These are phyloP conservation scores for Hypsizygus marmoreus DNA, from an alignment of 768 basidiomycete species.

Conservation along the genomic window DNA sequence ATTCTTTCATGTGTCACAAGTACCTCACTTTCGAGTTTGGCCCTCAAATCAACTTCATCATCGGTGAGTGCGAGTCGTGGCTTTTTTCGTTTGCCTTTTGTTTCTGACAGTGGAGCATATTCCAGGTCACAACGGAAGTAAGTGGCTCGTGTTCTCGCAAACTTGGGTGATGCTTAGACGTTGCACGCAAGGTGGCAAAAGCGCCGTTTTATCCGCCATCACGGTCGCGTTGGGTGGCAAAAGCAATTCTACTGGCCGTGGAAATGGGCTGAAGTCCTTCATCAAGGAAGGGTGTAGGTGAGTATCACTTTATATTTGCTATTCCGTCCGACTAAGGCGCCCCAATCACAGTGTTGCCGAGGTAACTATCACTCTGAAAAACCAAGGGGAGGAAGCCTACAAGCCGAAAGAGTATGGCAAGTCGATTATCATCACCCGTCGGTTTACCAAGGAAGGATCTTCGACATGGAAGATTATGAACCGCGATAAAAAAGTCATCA, in stretches of 20 bases:
- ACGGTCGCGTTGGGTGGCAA: constrained; percentile 94
- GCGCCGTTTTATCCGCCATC: constrained; percentile 90
- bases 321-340: not conserved
- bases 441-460: constrained; percentile 73
- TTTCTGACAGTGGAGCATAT: not conserved
- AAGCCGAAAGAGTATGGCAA: constrained; percentile 83
- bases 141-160: not conserved
- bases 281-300: constrained; percentile 84
- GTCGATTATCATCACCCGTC: constrained; percentile 81
- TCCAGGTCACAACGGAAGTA: constrained; percentile 90
- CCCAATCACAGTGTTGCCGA: constrained; percentile 54
- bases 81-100: constrained; percentile 1
- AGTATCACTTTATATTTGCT: constrained; percentile 21
- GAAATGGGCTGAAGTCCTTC: constrained; percentile 79
- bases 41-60: constrained; percentile 96
- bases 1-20: constrained; percentile 96
- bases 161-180: not conserved
- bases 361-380: constrained; percentile 82
- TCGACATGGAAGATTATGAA: constrained; percentile 83
- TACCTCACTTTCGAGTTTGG: constrained; percentile 83
- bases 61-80: constrained; percentile 51
- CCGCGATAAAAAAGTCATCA: constrained; percentile 64
- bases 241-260: constrained; percentile 88
- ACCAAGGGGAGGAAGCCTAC: constrained; percentile 90
- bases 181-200: constrained; percentile 76